Evolutionary conservation across 257 asterid genomes (phyloP).

Genomic region (Schizonepeta tenuifolia): DNA sequence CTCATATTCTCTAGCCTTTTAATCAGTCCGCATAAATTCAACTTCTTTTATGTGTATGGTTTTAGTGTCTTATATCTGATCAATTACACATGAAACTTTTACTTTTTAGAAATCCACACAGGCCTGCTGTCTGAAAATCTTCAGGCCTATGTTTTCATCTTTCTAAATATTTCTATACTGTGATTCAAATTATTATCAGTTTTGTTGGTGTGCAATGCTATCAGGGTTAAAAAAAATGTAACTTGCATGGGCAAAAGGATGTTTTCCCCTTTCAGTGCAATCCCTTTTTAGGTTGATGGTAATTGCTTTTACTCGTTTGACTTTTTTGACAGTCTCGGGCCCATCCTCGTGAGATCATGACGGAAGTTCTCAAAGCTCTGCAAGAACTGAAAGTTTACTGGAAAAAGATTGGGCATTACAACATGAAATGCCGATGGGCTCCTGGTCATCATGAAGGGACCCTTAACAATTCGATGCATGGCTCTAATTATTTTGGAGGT

Average conservation of each 20-base stretch:
- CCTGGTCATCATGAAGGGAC: conserved; percentile 54
- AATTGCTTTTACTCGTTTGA: conserved; percentile 21
- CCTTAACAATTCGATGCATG: conserved; percentile 51
- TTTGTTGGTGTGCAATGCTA: conserved; percentile 1
- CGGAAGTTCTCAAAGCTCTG: conserved; percentile 88
- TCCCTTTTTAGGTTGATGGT: neutral
- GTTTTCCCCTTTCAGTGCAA: neutral
- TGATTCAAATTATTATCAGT: neutral
- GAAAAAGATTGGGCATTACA: conserved; percentile 90
- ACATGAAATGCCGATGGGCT: conserved; percentile 90
- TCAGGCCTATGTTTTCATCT: neutral
- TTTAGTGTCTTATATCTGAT: too few species aligned
- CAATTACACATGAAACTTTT: too few species aligned
- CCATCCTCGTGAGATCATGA: conserved; percentile 93
- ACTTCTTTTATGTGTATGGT: too few species aligned
- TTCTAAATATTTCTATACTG: neutral
- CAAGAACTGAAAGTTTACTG: conserved; percentile 77
- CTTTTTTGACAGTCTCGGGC: conserved; percentile 71
- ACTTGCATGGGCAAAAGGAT: neutral
- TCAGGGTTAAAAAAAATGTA: neutral
- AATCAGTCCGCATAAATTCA: too few species aligned
- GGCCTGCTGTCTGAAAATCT: too few species aligned
- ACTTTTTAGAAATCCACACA: too few species aligned
- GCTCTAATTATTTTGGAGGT: conserved; percentile 53
- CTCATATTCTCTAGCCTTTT: too few species aligned